A percentile compares a stretch with the other conserved stretches of the same genome.
These are phyloP conservation scores for Escallonia herrerae DNA, from an alignment of 129 eudicot genomes.

Conservation along the genomic window DNA sequence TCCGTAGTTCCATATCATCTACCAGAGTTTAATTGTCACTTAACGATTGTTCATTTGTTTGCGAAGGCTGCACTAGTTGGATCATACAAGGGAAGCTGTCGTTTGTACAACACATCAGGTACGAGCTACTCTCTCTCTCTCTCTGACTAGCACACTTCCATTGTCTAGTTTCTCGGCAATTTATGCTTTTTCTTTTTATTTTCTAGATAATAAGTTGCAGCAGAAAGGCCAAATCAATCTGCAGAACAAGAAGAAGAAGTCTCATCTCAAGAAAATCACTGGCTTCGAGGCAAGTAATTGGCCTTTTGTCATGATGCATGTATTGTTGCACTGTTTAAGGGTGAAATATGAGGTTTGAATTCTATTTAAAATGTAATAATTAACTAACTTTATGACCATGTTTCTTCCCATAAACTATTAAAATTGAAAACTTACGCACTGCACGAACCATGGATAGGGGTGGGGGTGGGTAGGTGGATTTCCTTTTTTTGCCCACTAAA, in stretches of 20 bases:
- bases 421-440: no score
- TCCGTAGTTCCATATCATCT: neutral
- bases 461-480: no score
- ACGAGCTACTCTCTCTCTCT: constrained; percentile 12
- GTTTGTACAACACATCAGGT: constrained; percentile 75
- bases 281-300: constrained; percentile 71
- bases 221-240: constrained; percentile 79
- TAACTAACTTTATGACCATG: no score
- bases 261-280: constrained; percentile 88
- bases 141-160: neutral
- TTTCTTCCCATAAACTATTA: no score
- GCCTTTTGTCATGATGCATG: neutral
- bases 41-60: constrained; percentile 21
- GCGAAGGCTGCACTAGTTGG: constrained; percentile 95
- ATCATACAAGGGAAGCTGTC: constrained; percentile 94
- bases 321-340: no score
- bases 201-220: constrained; percentile 78
- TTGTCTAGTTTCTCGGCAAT: neutral
- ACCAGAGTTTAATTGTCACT: constrained; percentile 8
- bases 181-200: constrained; percentile 2
- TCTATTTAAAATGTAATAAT: no score
- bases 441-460: no score
- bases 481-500: no score
- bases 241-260: constrained; percentile 89
- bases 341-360: no score